Conservation (phyloP, 495 filamentous ascomycete genomes). For the Cercophora samala region DNA sequence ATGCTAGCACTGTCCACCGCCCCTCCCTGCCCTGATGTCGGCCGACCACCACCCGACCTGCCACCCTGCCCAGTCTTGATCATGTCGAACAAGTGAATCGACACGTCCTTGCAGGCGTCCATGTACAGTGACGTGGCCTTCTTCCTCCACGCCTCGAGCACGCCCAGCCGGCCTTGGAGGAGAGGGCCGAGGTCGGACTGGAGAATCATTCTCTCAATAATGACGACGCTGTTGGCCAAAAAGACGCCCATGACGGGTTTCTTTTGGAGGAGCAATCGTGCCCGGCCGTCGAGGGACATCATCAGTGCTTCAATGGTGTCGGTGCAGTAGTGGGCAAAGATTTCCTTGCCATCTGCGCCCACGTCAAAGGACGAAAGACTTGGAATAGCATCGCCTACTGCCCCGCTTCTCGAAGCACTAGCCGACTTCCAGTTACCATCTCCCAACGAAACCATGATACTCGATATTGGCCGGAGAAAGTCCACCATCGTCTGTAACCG, state of each 20-base stretch:
- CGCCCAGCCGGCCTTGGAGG: slow-evolving; percentile 59
- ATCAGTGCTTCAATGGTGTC: slow-evolving; percentile 84
- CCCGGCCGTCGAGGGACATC: slow-evolving; percentile 70
- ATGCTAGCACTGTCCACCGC: slow-evolving; percentile 72
- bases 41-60: slow-evolving; percentile 43
- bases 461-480: slow-evolving; percentile 81
- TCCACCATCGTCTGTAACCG: slow-evolving; percentile 81
- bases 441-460: slow-evolving; percentile 85
- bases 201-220: slow-evolving; percentile 81
- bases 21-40: slow-evolving; percentile 61
- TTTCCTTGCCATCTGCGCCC: slow-evolving; percentile 79
- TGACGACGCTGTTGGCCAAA: slow-evolving; percentile 80
- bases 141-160: slow-evolving; percentile 81
- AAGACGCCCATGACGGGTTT: slow-evolving; percentile 83
- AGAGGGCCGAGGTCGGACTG: slow-evolving; percentile 73
- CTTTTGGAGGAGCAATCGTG: slow-evolving; percentile 68
- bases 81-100: slow-evolving; percentile 80
- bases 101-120: slow-evolving; percentile 85
- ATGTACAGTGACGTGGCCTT: slow-evolving; percentile 77
- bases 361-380: slow-evolving; percentile 78
- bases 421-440: slow-evolving; percentile 81
- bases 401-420: slow-evolving; percentile 41
- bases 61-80: slow-evolving; percentile 61
- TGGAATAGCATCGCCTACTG: slow-evolving; percentile 61
- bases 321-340: slow-evolving; percentile 82